Evolutionary conservation across 352 stramenopile genomes (phyloP).

Genomic region (Phytopythium aichiense): DNA sequence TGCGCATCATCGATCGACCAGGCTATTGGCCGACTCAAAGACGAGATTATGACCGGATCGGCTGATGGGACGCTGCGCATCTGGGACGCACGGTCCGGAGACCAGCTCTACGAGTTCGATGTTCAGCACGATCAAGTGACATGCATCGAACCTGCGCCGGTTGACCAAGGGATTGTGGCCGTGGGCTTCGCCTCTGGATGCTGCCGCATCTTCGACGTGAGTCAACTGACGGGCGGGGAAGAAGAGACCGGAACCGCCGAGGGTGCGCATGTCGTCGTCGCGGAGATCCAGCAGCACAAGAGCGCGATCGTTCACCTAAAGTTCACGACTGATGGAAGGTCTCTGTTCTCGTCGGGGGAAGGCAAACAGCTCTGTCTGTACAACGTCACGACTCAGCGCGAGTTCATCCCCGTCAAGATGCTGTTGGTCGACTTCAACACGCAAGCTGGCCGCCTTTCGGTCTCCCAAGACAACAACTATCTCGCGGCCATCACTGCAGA

Average conservation of each 20-base stretch:
- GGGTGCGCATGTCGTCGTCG: conserved; percentile 26
- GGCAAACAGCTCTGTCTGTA: conserved; percentile 73
- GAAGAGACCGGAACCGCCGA: not conserved
- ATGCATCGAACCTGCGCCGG: conserved; percentile 45
- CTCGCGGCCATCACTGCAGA: conserved; percentile 29
- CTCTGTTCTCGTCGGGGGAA: conserved; percentile 43
- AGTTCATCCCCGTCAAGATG: conserved; percentile 68
- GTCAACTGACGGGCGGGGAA: conserved; percentile 2
- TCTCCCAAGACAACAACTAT: conserved; percentile 39
- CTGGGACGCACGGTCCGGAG: conserved; percentile 59
- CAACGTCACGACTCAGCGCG: conserved; percentile 28
- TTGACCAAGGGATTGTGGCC: conserved; percentile 38
- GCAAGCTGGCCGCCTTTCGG: conserved; percentile 22
- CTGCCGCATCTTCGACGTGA: conserved; percentile 84
- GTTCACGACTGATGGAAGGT: conserved; percentile 38
- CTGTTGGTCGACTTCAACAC: conserved; percentile 42
- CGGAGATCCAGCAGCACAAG: conserved; percentile 86
- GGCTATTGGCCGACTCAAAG: conserved; percentile 7
- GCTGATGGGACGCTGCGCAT: conserved; percentile 81
- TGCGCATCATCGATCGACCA: conserved; percentile 6
- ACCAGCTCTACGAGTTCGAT: conserved; percentile 85
- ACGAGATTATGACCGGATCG: conserved; percentile 61
- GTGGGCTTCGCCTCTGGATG: conserved; percentile 78
- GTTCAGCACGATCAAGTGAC: conserved; percentile 62
- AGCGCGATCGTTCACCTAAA: conserved; percentile 54